phyloP scores from a whole-genome alignment of 176 grass and related monocot genomes.

The Carex myosuroides region DNA sequence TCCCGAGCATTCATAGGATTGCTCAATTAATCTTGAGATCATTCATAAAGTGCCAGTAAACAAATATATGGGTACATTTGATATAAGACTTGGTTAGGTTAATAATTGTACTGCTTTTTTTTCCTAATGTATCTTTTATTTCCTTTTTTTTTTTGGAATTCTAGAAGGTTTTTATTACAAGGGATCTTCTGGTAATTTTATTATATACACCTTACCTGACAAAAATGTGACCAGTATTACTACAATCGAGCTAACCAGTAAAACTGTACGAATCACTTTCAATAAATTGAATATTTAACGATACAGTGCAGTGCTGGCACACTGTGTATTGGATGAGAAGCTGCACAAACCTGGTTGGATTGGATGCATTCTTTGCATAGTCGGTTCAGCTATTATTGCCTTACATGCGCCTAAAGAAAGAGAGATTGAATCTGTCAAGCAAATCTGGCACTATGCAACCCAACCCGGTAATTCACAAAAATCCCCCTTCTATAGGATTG shows the following conservation, averaged over 20 bases:
- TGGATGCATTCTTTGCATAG: conserved; percentile 90
- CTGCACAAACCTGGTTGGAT: conserved; percentile 80
- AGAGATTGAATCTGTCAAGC: conserved; percentile 75
- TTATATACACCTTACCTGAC: not conserved
- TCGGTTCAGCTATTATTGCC: conserved; percentile 87
- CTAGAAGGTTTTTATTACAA: not conserved
- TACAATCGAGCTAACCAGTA: not conserved
- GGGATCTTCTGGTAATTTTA: not conserved
- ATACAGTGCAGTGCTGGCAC: conserved; percentile 78
- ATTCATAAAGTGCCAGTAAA: not conserved
- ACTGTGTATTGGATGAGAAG: conserved; percentile 76
- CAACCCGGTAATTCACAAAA: conserved; percentile 62
- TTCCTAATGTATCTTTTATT: not conserved
- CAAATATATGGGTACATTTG: not conserved
- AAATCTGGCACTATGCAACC: conserved; percentile 95
- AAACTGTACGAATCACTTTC: not conserved
- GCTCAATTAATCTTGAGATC: not conserved
- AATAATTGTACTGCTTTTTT: not conserved
- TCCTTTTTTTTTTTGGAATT: not conserved
- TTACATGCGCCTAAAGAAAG: conserved; percentile 89
- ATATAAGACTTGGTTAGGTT: not conserved
- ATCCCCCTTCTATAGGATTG: not conserved
- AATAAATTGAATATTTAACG: not conserved
- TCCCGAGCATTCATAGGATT: not conserved
- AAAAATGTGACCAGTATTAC: not conserved